Base-by-base conservation (phyloP, 345 rosid species). In the Eucalyptus urophylla region DNA sequence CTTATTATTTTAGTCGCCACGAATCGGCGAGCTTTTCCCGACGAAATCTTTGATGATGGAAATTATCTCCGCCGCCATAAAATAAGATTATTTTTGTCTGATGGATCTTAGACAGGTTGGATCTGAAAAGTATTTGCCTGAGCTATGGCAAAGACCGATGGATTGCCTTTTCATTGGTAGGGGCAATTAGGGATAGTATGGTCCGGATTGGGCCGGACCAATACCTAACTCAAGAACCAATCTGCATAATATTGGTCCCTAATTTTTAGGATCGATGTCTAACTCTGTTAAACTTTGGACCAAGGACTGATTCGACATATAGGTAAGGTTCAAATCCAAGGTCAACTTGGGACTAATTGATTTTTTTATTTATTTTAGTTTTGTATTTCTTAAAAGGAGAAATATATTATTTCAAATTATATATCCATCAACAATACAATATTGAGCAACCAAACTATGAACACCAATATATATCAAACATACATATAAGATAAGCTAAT, bases 241-340 rank as follows among this genome's bases (percentile, higher is more conserved):
- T 12, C 0, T 3, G 0, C 7, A 58, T 1, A 58, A 11, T 11
- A 8, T 25, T 3, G n/a, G 1, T 11, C 15, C n/a, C n/a, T 6
- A 25, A 25, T 58, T 58, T 58, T 58, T 58, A 6, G 14, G 14
- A 58, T 11, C 1, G 0, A 12, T 11, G 14, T 5, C n/a, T 7
- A 24, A 25, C 15, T 6, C 1, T 25, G 7, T 58, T 58, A 13
- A 58, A 6, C 14, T 11, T 58, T 7, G 14, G 65, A 25, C 14
- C 3, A 1, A 58, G 3, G n/a, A 2, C 6, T 58, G n/a, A 13
- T 11, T 6, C 4, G 14, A 25, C 67, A 3, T 58, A 25, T 25
- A 13, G n/a, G n/a, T 25, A 10, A 10, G 14, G 14, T 58, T 12
- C 4, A 53, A 53, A 53, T 53, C 58, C 25, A 53, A 4, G 11